Base-by-base conservation (phyloP, 371 early-diverging fungal genomes). In the Mortierella sp. region DNA sequence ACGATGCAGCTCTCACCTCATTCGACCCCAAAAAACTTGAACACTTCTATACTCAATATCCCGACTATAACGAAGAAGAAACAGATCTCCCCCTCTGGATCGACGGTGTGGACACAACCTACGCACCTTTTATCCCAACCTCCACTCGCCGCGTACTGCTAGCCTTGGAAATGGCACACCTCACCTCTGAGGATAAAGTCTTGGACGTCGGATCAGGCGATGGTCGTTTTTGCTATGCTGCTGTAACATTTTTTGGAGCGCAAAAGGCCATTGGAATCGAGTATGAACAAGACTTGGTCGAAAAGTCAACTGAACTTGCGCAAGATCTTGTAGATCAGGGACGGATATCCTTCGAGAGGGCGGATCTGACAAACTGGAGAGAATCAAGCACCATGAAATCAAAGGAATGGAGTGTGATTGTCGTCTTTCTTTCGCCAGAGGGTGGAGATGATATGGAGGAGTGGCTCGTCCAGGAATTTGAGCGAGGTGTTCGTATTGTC, bases 191-290 rank as follows among this genome's bases (percentile, higher is more conserved):
- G 3, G 92, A 92, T 72, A 64, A 62, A n/a, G 72, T 92, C 4
- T 65, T 92, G 5, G 92, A 92, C 73, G 78, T 92, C n/a, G 92
- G 92, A 16, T 90, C 90, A 59, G 92, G 92, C 18, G 92, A 92
- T 70, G 92, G 92, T 5, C 84, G 92, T 24, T 87, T 92, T 59
- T 88, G 90, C 16, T 87, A 86, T 43, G 89, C 88, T 18, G 90
- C 92, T 1, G 87, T 86, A 1, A 54, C 83, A 14, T 86, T 87
- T 30, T 89, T 85, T 59, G 73, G 84, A 10, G 89, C 85, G 6
- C 52, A 76, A 49, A 69, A 75, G 39, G 92, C 90, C 10, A 70
- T 88, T 8, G 92, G 92, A 0, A 86, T 92, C 37, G 91, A 92
- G 62, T 86, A 85, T n/a, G 91, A 91, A 26, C 70, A 70, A 9